phyloP scores from a whole-genome alignment of 148 eudicot species.

The Polygonum aviculare region DNA sequence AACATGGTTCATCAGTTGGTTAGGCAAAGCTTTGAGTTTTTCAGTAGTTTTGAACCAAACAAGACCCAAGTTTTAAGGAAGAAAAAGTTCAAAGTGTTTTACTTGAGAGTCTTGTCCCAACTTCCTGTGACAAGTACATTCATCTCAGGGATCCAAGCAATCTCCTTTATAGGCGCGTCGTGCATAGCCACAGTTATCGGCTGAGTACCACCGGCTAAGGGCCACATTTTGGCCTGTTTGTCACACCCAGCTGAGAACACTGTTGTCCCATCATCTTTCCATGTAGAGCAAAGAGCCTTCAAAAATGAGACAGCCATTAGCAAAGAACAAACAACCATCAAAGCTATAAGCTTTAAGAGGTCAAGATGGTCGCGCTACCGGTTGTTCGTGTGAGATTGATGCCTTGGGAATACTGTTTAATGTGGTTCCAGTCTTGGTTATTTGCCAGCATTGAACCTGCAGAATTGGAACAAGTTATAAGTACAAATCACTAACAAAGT shows the following conservation, averaged over 20 bases:
- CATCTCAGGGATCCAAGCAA: constrained; percentile 96
- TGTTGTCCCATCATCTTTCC: constrained; percentile 94
- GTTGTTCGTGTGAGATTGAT: constrained; percentile 69
- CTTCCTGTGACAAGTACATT: constrained; percentile 70
- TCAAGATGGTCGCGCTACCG: constrained; percentile 28
- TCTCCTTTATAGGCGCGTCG: constrained; percentile 80
- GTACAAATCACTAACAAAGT: not conserved
- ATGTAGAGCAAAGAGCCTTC: constrained; percentile 77
- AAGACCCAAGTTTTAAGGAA: too few species aligned
- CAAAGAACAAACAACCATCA: not conserved
- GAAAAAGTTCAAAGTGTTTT: not conserved
- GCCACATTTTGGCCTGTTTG: constrained; percentile 97
- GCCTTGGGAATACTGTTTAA: constrained; percentile 55
- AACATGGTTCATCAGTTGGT: not conserved
- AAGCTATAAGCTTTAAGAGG: not conserved
- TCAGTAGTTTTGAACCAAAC: too few species aligned
- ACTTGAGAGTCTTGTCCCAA: constrained; percentile 87
- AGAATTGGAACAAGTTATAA: not conserved
- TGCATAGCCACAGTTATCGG: constrained; percentile 80
- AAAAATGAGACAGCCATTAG: not conserved
- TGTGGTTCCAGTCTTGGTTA: constrained; percentile 42
- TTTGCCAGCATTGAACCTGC: constrained; percentile 86
- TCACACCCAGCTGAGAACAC: constrained; percentile 95
- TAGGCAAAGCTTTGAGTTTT: too few species aligned
- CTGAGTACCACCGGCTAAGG: constrained; percentile 64